phyloP scores from a whole-genome alignment of 345 rosid genomes.

The Psidium guajava region DNA sequence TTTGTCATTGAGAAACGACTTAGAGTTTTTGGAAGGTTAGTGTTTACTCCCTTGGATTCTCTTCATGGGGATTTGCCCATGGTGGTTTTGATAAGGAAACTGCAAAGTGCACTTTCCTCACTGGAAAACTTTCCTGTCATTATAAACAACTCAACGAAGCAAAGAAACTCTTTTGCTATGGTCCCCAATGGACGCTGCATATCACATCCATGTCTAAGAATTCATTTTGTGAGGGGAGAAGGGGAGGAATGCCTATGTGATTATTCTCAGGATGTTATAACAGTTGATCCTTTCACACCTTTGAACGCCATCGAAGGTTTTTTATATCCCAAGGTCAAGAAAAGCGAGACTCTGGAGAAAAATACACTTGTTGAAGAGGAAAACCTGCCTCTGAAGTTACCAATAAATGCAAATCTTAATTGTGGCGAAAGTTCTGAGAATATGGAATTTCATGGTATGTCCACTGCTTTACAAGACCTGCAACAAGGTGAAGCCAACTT shows the following conservation, averaged over 20 bases:
- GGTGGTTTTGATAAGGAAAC: slow-evolving; percentile 44
- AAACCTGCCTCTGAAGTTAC: slow-evolving; percentile 19
- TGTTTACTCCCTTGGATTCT: slow-evolving; percentile 29
- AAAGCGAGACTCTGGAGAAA: slow-evolving; percentile 23
- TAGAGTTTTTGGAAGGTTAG: slow-evolving; percentile 50
- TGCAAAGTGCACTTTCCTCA: slow-evolving; percentile 73
- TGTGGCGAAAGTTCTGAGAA: slow-evolving; percentile 40
- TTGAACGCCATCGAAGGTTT: slow-evolving; percentile 54
- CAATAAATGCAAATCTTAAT: slow-evolving; percentile 29
- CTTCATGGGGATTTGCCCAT: slow-evolving; percentile 36
- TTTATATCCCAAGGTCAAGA: slow-evolving; percentile 50
- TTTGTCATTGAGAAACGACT: slow-evolving; percentile 48
- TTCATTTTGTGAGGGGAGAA: slow-evolving; percentile 58
- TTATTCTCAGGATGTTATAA: slow-evolving; percentile 35
- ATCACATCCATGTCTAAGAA: slow-evolving; percentile 55
- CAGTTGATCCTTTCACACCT: slow-evolving; percentile 76
- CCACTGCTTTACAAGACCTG: slow-evolving; percentile 29
- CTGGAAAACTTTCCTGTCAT: slow-evolving; percentile 74
- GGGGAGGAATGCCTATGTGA: slow-evolving; percentile 59
- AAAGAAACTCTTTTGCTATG: slow-evolving; percentile 45
- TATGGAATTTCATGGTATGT: slow-evolving; percentile 24
- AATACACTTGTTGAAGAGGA: slow-evolving; percentile 19
- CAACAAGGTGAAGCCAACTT: slow-evolving; percentile 27
- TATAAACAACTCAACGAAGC: slow-evolving; percentile 41
- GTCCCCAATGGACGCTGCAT: slow-evolving; percentile 49